These are phyloP conservation scores for Phycomyces nitens DNA, from an alignment of 192 early-diverging fungal genomes.

Conservation along the genomic window DNA sequence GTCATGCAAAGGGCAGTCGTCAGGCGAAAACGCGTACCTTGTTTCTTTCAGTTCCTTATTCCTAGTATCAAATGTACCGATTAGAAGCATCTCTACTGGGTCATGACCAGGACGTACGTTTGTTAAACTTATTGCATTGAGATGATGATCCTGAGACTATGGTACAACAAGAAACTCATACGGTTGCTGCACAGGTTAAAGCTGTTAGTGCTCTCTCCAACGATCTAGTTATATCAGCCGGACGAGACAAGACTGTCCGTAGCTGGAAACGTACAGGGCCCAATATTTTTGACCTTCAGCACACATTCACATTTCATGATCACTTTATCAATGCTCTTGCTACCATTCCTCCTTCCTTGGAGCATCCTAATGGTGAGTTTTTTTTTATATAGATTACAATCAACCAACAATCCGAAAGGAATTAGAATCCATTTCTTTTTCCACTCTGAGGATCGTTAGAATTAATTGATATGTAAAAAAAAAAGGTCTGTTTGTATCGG, in stretches of 20 bases:
- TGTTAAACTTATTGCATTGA: no score
- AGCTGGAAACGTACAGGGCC: constrained; percentile 60
- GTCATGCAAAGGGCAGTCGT: no score
- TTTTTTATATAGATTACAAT: background rate
- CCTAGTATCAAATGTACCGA: no score
- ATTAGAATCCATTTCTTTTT: no score
- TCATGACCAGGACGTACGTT: no score
- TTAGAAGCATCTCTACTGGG: no score
- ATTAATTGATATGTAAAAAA: background rate
- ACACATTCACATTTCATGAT: constrained; percentile 60
- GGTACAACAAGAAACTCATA: no score
- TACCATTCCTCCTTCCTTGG: constrained; percentile 49
- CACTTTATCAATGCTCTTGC: constrained; percentile 80
- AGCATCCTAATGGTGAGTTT: constrained; percentile 60
- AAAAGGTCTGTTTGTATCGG: constrained; percentile 77
- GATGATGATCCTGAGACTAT: no score
- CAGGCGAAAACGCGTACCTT: no score
- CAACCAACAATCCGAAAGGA: no score
- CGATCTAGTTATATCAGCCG: constrained; percentile 63
- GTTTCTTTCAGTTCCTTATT: no score
- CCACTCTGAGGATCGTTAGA: no score
- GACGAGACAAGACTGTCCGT: constrained; percentile 72
- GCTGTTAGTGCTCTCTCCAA: constrained; percentile 57
- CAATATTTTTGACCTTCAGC: constrained; percentile 51
- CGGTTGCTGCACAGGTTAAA: constrained; percentile 74